Conservation (phyloP, 2,329 filamentous ascomycete species). For the Aspergillus pseudoviridinutans region DNA sequence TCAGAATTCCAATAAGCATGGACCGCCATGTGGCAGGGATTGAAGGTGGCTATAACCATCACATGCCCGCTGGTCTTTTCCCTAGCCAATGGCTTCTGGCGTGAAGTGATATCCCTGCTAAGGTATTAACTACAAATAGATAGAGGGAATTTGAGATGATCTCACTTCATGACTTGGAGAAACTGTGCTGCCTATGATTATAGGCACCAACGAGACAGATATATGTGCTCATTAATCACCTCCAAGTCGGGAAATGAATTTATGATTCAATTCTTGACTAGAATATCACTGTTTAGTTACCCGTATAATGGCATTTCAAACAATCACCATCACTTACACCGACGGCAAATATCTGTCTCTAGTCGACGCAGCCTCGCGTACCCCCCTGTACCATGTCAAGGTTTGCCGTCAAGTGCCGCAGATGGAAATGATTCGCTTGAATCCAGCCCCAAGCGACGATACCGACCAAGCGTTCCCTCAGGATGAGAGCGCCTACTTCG, state of each 20-base stretch:
- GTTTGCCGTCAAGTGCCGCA: slow-evolving; percentile 2
- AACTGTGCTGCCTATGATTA: not conserved
- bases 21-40: not conserved
- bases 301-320: not conserved
- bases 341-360: not conserved
- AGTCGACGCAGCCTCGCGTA: not conserved
- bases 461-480: not conserved
- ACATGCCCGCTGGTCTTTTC: not conserved
- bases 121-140: not conserved
- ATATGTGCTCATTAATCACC: not conserved
- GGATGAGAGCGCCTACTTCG: not conserved
- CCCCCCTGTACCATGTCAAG: slow-evolving; percentile 2
- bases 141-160: not conserved
- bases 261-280: not conserved
- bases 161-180: not conserved
- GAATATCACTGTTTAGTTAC: not conserved
- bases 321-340: not conserved
- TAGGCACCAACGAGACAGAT: not conserved
- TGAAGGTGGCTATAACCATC: not conserved
- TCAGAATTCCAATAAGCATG: not conserved
- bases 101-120: not conserved
- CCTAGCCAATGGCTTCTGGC: not conserved
- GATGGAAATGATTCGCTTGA: slow-evolving; percentile 4
- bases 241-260: too few species aligned
- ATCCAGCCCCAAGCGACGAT: not conserved